A percentile compares a stretch with the other conserved stretches of the same genome.
These are phyloP conservation scores for Ophiocordyceps robertsii DNA, from an alignment of 2,329 filamentous ascomycete species.

Conservation along the genomic window DNA sequence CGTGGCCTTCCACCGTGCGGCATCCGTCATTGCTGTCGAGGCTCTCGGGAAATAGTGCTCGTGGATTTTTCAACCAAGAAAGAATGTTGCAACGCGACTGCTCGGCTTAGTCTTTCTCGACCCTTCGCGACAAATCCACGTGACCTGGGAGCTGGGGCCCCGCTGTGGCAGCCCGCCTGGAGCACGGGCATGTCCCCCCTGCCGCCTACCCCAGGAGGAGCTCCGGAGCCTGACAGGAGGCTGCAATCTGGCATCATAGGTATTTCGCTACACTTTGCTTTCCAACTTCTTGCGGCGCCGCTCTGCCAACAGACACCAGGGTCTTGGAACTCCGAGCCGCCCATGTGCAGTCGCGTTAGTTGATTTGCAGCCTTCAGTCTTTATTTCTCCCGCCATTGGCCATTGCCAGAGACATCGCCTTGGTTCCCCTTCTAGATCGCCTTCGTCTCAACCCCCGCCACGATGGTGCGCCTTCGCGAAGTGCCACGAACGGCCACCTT, in stretches of 20 bases:
- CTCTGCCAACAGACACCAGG: conserved; percentile 16
- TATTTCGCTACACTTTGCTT: conserved; percentile 2
- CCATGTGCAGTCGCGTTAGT: conserved; percentile 8
- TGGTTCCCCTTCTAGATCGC: not conserved
- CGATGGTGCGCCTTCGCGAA: conserved; percentile 92
- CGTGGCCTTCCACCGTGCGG: conserved; percentile 75
- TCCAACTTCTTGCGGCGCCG: conserved; percentile 1
- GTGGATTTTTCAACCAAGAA: no score
- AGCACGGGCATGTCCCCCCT: conserved; percentile 1
- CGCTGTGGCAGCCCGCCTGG: not conserved
- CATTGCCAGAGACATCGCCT: conserved; percentile 2
- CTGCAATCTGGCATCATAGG: conserved; percentile 33
- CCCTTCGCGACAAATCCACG: no score
- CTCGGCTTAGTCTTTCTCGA: no score
- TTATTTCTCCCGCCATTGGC: conserved; percentile 4
- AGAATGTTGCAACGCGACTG: no score
- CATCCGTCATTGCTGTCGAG: conserved; percentile 56
- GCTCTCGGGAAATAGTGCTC: no score
- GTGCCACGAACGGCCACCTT: conserved; percentile 95
- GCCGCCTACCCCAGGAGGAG: not conserved
- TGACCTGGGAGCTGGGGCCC: conserved; percentile 5
- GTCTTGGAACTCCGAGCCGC: conserved; percentile 8
- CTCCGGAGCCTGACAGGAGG: conserved; percentile 6
- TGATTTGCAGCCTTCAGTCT: not conserved
- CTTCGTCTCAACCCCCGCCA: conserved; percentile 12